Base-by-base conservation (phyloP, 192 early-diverging fungal species). In the Powellomyces hirtus region DNA sequence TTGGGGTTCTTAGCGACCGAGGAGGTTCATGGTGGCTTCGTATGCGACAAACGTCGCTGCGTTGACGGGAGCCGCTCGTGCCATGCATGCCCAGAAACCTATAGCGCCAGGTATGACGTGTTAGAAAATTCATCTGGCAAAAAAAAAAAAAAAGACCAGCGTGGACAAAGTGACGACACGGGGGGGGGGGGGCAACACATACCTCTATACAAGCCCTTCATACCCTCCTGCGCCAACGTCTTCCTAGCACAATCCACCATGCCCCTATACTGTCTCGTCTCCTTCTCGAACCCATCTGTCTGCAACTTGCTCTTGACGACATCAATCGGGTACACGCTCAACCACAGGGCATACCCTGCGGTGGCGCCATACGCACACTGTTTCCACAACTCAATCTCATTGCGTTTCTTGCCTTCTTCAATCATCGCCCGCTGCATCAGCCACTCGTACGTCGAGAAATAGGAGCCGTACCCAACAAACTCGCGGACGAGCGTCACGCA, bases 221-320 rank as follows among this genome's bases (percentile, higher is more conserved):
- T 35, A 0, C 96, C 94, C 67, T 98, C 92, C 37, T 79, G 75
- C n/a, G 79, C 81, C 55, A 92, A 71, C 4, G 86, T 91, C 77
- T 94, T 88, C 27, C 80, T 81, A 26, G 86, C 86, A 73, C 94
- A 96, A 72, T 98, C 94, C 18, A 91, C 13, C 2, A 86, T 75
- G 18, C 89, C 86, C 35, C 59, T 80, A 75, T 94, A 98, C 66
- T 87, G 83, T 62, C 86, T 84, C 11, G 81, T 81, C 4, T 59
- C 62, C 0, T 75, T 67, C 18, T 84, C 78, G 74, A 98, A 92
- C 1, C 83, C 86, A 73, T 98, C 94, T 3, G 93, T 96, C 76
- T 98, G 96, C 33, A 98, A 72, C 77, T 94, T 94, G 75, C 90
- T 92, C 78, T 98, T 98, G 77, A 98, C 85, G 40, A 89, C 86